Evolutionary conservation across 208 protist genomes (phyloP), one percentile per base, ranked within the genome.

Genomic region (Leishmania guyanensis): DNA sequence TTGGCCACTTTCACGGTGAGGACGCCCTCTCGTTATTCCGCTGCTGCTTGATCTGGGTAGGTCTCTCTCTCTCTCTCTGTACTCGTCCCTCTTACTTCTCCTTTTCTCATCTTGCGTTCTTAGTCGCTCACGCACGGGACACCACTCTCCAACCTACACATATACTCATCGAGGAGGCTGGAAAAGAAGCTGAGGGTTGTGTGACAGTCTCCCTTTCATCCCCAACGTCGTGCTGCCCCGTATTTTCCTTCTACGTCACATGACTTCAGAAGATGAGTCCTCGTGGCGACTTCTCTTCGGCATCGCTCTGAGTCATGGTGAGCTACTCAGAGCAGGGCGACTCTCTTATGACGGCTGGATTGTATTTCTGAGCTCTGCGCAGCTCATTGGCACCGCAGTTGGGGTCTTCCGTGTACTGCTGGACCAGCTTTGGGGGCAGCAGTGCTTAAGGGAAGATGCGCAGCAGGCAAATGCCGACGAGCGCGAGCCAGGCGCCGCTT

Each of bases 211-310:
- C 51, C 33, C 72, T 51, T 53, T 73, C 29, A 46, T 53, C 50
- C 48, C 5, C 50, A 48, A 33, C 50, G 16, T 60, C 22, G 48
- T 77, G 5, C 33, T 48, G 39, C 20, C 12, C 73, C n/a, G 26
- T 26, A 36, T 77, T 33, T 77, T 62, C 62, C 20, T 33, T 62
- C 22, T 46, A 46, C 51, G 29, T n/a, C 12, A 17, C 51, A 84
- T 90, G 82, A 84, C 79, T 76, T 56, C 53, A 9, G 78, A 86
- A 2, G 78, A 86, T 60, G 92, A 93, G 77, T 84, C 82, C 64
- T 89, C 89, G 26, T 97, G 94, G 93, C 72, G 84, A 54, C 78
- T 97, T 29, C 88, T 97, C 29, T 97, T 97, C 86, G 91, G 93
- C 75, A 95, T 97, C 72, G 90, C 94, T 6, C 89, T 97, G 36